Evolutionary conservation across 78 protist genomes (phyloP), one percentile per base, ranked within the genome.

Genomic region (Pigoraptor vietnamica): DNA sequence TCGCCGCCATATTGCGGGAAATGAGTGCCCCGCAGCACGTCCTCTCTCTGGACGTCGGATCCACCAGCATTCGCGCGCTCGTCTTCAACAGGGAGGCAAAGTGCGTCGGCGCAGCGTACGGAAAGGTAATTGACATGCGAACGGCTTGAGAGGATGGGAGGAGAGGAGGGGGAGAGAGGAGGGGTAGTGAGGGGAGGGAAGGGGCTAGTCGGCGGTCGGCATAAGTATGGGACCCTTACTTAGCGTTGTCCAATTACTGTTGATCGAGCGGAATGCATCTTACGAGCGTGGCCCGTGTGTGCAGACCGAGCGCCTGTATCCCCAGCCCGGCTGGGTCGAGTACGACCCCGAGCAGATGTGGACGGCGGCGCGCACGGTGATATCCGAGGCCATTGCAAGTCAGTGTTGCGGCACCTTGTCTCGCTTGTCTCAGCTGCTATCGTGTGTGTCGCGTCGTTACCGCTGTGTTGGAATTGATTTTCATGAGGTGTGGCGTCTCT

Each of bases 311-410:
- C 88, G 39, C 24, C 35, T 83, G 37, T 83, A 83, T 34, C 88
- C 88, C 39, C 88, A 83, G 21, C 88, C 88, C 2, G 88, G 88
- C 88, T 83, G 88, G 88, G 38, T 83, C 25, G 88, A 83, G 25
- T 24, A 24, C 2, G 88, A 32, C 2, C 88, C 88, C 23, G 88
- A 32, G 25, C 1, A 21, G 9, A 6, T 83, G 88, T 35, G 35
- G 39, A 14, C 35, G 39, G 37, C 9, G 38, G 9, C 34, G 23
- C 23, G 9, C 23, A 6, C 1, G 23, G 88, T 35, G 37, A 32
- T 83, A 6, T 14, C 35, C 35, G 88, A 83, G 19, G 88, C 88
- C 25, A 32, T 83, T 34, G 38, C 35, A 6, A 24, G 88, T 83
- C 2, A 79, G 21, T 14, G 23, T 14, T 79, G 56, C 56, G 14